Evolutionary conservation across 345 rosid species (phyloP).

Genomic region (Moricandia moricandioides): DNA sequence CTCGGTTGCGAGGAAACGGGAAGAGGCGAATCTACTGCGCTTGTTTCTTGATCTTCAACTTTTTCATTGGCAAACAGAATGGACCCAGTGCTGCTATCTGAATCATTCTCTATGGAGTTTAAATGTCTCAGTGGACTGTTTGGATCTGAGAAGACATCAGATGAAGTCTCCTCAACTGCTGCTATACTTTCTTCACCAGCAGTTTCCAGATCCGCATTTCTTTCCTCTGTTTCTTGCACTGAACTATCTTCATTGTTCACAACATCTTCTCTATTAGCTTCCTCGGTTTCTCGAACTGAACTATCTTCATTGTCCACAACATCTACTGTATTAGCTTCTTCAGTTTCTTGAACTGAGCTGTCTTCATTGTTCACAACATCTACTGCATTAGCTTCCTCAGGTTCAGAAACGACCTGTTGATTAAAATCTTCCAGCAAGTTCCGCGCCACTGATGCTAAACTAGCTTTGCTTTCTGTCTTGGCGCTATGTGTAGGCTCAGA

Average conservation of each 20-base stretch:
- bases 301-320: conserved; percentile 19
- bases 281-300: conserved; percentile 14
- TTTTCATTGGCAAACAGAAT: conserved; percentile 47
- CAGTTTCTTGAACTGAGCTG: conserved; percentile 5
- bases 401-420: conserved; percentile 48
- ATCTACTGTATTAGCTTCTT: conserved; percentile 17
- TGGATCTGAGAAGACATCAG: conserved; percentile 47
- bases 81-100: conserved; percentile 60
- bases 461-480: conserved; percentile 39
- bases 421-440: conserved; percentile 77
- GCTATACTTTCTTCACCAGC: conserved; percentile 48
- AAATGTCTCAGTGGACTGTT: conserved; percentile 52
- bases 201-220: conserved; percentile 30
- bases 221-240: conserved; percentile 26
- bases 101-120: conserved; percentile 59
- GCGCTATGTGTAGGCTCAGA: conserved; percentile 58
- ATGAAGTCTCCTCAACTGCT: conserved; percentile 57
- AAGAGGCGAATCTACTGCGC: conserved; percentile 44
- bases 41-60: conserved; percentile 41
- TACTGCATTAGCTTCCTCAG: conserved; percentile 23
- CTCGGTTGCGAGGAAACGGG: conserved; percentile 55
- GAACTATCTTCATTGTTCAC: conserved; percentile 15
- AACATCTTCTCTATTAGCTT: conserved; percentile 16
- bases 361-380: conserved; percentile 22
- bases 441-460: conserved; percentile 52